Percentiles rank a stretch among this genome's conserved stretches.
These are phyloP conservation scores for Allium cepa DNA, from an alignment of 106 monocot species.

Conservation along the genomic window DNA sequence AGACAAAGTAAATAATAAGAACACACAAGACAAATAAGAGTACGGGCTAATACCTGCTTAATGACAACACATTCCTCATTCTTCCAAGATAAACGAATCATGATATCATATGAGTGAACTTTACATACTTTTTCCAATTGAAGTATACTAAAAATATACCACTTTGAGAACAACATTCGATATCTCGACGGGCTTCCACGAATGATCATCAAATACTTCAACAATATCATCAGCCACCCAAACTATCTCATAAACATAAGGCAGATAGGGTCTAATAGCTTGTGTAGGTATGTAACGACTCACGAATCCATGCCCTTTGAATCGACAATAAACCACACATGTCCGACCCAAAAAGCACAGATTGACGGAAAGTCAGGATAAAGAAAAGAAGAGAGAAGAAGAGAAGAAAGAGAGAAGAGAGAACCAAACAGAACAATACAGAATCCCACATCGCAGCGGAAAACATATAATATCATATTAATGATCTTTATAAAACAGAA, in stretches of 20 bases:
- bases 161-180: background rate
- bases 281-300: conserved; percentile 10
- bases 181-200: conserved; percentile 42
- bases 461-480: no score
- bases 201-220: conserved; percentile 27
- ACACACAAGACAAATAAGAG: background rate
- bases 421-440: no score
- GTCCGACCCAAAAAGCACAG: no score
- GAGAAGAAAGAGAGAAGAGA: no score
- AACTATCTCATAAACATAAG: background rate
- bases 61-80: conserved; percentile 20
- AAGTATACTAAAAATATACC: conserved; percentile 16
- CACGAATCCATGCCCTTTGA: accelerated
- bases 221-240: conserved; percentile 37
- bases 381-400: no score
- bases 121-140: conserved; percentile 1
- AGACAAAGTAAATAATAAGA: no score
- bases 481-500: no score
- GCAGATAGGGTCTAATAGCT: conserved; percentile 41
- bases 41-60: conserved; percentile 11
- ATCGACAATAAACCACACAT: no score
- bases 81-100: conserved; percentile 9
- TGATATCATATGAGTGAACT: conserved; percentile 4
- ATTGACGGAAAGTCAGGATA: no score
- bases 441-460: no score